Conservation (phyloP, 768 basidiomycete genomes). For the Boletus tomentosulus region DNA sequence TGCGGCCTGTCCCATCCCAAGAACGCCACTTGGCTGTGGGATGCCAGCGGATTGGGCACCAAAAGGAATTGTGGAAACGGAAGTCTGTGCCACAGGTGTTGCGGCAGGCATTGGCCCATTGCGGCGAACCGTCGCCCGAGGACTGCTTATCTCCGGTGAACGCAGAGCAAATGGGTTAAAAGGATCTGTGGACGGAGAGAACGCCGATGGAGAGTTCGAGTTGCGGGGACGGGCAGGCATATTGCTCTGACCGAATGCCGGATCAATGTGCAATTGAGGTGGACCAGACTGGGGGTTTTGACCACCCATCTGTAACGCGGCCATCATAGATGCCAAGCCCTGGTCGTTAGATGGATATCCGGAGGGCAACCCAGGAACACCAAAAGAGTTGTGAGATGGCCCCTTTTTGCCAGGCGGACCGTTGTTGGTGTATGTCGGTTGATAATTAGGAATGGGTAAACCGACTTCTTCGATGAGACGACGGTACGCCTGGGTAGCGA, state of each 20-base stretch:
- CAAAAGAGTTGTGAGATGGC: slow-evolving; percentile 49
- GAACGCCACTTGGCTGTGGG: slow-evolving; percentile 49
- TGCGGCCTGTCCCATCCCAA: slow-evolving; percentile 63
- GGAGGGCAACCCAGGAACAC: slow-evolving; percentile 71
- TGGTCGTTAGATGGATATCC: slow-evolving; percentile 82
- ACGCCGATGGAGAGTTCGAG: slow-evolving; percentile 41
- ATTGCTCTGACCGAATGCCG: slow-evolving; percentile 46
- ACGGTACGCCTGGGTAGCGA: slow-evolving; percentile 91
- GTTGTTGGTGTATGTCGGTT: slow-evolving; percentile 67
- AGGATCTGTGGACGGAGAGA: slow-evolving; percentile 50
- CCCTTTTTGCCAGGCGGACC: slow-evolving; percentile 59
- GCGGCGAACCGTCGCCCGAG: slow-evolving; percentile 46
- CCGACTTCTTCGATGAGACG: slow-evolving; percentile 94
- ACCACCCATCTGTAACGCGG: slow-evolving; percentile 85
- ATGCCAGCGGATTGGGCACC: slow-evolving; percentile 60
- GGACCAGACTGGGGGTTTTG: slow-evolving; percentile 81
- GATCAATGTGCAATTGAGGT: slow-evolving; percentile 68
- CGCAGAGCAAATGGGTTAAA: slow-evolving; percentile 57
- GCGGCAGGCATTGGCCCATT: slow-evolving; percentile 34
- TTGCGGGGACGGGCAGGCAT: slow-evolving; percentile 44
- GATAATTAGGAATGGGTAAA: slow-evolving; percentile 82
- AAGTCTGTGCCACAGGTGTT: slow-evolving; percentile 28
- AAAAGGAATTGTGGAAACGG: slow-evolving; percentile 43
- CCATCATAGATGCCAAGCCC: slow-evolving; percentile 89
- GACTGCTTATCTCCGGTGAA: slow-evolving; percentile 48